These are phyloP conservation scores for Fusarium foetens DNA, from an alignment of 2,329 filamentous ascomycete species.

Conservation along the genomic window DNA sequence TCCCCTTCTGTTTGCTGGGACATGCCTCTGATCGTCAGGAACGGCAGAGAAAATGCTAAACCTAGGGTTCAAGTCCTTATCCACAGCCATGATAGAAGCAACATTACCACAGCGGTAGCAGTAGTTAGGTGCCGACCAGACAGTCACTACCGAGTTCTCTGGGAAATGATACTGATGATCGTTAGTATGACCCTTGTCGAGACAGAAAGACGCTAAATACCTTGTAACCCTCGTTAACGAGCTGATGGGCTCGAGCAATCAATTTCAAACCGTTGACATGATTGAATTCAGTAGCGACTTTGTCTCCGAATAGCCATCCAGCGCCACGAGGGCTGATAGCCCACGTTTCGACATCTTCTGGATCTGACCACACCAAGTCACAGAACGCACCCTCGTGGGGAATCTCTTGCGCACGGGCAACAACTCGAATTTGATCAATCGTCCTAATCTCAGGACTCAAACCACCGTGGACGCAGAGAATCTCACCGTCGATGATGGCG, in stretches of 20 bases:
- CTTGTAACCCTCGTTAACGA: conserved; percentile 98
- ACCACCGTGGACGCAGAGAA: conserved; percentile 97
- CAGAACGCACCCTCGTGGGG: conserved; percentile 99
- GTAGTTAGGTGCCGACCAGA: conserved; percentile 98
- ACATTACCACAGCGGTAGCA: conserved; percentile 96
- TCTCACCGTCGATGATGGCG: conserved; percentile 97
- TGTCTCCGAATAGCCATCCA: conserved; percentile 97
- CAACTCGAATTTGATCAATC: conserved; percentile 98
- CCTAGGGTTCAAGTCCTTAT: conserved; percentile 84
- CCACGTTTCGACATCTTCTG: conserved; percentile 97
- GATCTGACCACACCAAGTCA: conserved; percentile 97
- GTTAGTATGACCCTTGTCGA: conserved; percentile 44
- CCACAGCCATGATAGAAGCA: conserved; percentile 94
- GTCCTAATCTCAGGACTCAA: conserved; percentile 91
- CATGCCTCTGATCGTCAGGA: conserved; percentile 84
- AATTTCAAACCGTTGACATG: conserved; percentile 96
- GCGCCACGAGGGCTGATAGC: conserved; percentile 92
- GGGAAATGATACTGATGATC: conserved; percentile 82
- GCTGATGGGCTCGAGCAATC: conserved; percentile 95
- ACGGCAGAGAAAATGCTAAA: conserved; percentile 94
- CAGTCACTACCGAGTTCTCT: conserved; percentile 94
- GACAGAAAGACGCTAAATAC: conserved; percentile 56
- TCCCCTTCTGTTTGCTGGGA: conserved; percentile 75
- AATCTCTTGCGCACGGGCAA: conserved; percentile 96
- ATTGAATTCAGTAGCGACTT: conserved; percentile 97